A percentile compares a stretch with the other conserved stretches of the same genome.
Evolutionary conservation across 148 eudicot species (phyloP).

Genomic region (Rhododendron mucronatum): DNA sequence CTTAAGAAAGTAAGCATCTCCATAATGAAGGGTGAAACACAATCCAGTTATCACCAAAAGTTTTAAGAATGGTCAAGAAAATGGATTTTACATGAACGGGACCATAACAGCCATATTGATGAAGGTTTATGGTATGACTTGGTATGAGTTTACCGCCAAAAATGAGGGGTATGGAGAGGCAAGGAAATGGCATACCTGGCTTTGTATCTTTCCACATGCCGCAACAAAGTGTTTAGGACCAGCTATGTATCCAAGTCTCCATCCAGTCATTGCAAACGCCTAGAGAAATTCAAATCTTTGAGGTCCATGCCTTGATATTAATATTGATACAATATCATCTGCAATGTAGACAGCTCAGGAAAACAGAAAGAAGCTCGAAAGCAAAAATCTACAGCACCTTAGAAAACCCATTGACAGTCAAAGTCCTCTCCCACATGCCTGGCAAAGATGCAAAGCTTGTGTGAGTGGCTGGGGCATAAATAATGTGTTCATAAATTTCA

Average conservation of each 20-base stretch:
- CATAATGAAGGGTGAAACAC: not conserved
- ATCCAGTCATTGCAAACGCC: conserved; percentile 99
- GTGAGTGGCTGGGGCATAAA: conserved; percentile 88
- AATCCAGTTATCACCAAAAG: not conserved
- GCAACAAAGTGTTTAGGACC: conserved; percentile 90
- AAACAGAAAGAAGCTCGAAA: not conserved
- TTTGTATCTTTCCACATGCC: conserved; percentile 94
- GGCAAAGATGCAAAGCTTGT: conserved; percentile 98
- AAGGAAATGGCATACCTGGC: conserved; percentile 49
- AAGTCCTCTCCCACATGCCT: conserved; percentile 97
- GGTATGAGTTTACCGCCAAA: not conserved
- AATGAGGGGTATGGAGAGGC: not conserved
- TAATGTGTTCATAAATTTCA: conserved; percentile 95
- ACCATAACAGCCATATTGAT: not conserved
- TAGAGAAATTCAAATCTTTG: conserved; percentile 11
- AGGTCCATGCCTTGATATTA: not conserved
- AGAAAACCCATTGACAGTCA: conserved; percentile 94
- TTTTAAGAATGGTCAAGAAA: not conserved
- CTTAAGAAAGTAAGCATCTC: not conserved
- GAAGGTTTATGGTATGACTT: not conserved
- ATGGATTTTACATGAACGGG: not conserved
- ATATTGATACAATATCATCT: not conserved
- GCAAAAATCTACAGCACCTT: conserved; percentile 44
- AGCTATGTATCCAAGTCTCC: conserved; percentile 98
- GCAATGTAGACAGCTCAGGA: not conserved